These are phyloP conservation scores for Dittrichia graveolens DNA, from an alignment of 129 eudicot species.

Conservation along the genomic window DNA sequence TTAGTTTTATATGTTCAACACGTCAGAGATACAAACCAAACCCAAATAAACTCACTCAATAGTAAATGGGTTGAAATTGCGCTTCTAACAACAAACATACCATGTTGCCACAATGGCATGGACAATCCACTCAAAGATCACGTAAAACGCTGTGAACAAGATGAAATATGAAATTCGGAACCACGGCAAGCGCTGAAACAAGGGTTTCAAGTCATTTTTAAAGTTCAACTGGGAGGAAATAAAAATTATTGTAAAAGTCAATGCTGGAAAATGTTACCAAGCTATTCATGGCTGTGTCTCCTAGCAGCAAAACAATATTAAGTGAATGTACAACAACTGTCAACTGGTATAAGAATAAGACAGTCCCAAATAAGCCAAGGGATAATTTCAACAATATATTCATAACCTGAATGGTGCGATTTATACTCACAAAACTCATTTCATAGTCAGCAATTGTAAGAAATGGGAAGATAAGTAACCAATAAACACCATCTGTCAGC, in stretches of 20 bases:
- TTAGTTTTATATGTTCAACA: neutral
- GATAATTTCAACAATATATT: neutral
- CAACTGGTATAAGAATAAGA: constrained; percentile 43
- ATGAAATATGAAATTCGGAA: constrained; percentile 72
- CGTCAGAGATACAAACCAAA: neutral
- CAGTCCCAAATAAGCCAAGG: neutral
- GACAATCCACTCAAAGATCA: constrained; percentile 74
- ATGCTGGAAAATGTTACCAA: constrained; percentile 46
- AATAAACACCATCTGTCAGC: constrained; percentile 75
- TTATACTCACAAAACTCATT: constrained; percentile 59
- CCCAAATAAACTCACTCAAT: neutral
- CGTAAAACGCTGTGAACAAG: constrained; percentile 63
- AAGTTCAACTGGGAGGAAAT: neutral
- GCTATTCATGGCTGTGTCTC: constrained; percentile 74
- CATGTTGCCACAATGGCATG: constrained; percentile 63
- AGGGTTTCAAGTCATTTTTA: constrained; percentile 17
- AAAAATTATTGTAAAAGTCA: neutral
- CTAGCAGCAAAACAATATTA: constrained; percentile 63
- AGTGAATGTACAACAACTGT: constrained; percentile 72
- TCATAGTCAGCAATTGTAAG: constrained; percentile 58
- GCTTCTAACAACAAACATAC: constrained; percentile 38
- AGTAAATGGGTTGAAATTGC: neutral
- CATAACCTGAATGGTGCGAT: neutral
- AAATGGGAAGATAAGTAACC: constrained; percentile 77
- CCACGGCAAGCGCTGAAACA: constrained; percentile 72